Conservation (phyloP, 2,329 filamentous ascomycete genomes). For the Nemania sp. region DNA sequence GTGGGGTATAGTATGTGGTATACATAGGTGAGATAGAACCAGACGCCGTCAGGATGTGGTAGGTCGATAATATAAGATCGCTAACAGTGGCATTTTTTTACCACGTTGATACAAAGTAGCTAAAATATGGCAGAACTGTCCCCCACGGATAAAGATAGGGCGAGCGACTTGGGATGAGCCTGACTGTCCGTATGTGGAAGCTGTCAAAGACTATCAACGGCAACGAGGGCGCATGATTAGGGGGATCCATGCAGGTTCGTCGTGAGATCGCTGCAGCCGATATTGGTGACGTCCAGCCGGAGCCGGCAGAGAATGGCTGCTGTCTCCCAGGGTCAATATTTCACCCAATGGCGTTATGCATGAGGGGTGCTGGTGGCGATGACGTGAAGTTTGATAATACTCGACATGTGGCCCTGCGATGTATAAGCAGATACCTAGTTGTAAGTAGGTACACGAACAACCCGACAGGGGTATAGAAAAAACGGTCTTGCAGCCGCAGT, state of each 20-base stretch:
- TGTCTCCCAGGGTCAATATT: constrained; percentile 3
- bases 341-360: constrained; percentile 5
- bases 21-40: constrained; percentile 19
- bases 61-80: constrained; percentile 31
- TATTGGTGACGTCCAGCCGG: constrained; percentile 17
- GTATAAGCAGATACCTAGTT: background rate
- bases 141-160: constrained; percentile 23
- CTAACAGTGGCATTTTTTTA: constrained; percentile 16
- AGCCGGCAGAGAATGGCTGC: constrained; percentile 2
- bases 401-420: background rate
- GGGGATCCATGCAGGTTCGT: constrained; percentile 30
- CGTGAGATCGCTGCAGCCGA: constrained; percentile 27
- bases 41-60: constrained; percentile 17
- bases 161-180: constrained; percentile 13
- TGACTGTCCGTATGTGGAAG: constrained; percentile 20
- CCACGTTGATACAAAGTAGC: constrained; percentile 22
- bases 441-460: background rate
- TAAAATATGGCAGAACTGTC: background rate
- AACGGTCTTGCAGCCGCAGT: constrained; percentile 21
- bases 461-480: constrained; percentile 9
- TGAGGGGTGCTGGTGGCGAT: constrained; percentile 3
- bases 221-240: constrained; percentile 9
- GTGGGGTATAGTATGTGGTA: background rate
- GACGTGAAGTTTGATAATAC: constrained; percentile 17
- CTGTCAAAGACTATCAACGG: constrained; percentile 6